These are phyloP conservation scores for Onygena corvina DNA, from an alignment of 2,329 filamentous ascomycete species.

Conservation along the genomic window DNA sequence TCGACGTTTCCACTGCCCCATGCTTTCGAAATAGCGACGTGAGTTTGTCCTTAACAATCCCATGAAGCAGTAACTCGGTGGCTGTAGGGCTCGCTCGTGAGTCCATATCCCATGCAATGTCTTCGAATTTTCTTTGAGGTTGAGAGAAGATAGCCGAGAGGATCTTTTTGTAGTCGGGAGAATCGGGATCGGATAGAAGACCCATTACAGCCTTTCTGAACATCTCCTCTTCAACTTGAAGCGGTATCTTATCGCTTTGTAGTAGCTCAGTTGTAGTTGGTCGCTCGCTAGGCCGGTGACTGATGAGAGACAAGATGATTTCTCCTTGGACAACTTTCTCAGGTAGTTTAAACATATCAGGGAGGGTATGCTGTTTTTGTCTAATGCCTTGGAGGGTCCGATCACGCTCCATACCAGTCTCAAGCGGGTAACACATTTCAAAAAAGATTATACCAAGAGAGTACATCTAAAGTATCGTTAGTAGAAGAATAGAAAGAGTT, in stretches of 20 bases:
- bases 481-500: slow-evolving; percentile 11
- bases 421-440: slow-evolving; percentile 69
- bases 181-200: slow-evolving; percentile 61
- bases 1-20: slow-evolving; percentile 69
- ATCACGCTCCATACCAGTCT: slow-evolving; percentile 52
- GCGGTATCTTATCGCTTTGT: slow-evolving; percentile 71
- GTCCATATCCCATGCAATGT: slow-evolving; percentile 65
- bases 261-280: slow-evolving; percentile 74
- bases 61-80: slow-evolving; percentile 51
- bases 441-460: slow-evolving; percentile 96
- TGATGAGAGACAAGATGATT: slow-evolving; percentile 68
- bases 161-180: slow-evolving; percentile 81
- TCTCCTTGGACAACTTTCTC: slow-evolving; percentile 58
- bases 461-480: slow-evolving; percentile 55
- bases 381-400: slow-evolving; percentile 57
- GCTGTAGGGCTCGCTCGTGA: slow-evolving; percentile 42
- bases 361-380: slow-evolving; percentile 55
- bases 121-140: slow-evolving; percentile 65
- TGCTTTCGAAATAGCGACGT: slow-evolving; percentile 73
- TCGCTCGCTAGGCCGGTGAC: slow-evolving; percentile 67
- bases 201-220: slow-evolving; percentile 72
- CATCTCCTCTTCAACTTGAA: slow-evolving; percentile 86
- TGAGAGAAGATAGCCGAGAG: slow-evolving; percentile 72
- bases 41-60: slow-evolving; percentile 61
- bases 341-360: slow-evolving; percentile 57